Evolutionary conservation across 257 asterid genomes (phyloP).

Genomic region (Ilex aquifolium): DNA sequence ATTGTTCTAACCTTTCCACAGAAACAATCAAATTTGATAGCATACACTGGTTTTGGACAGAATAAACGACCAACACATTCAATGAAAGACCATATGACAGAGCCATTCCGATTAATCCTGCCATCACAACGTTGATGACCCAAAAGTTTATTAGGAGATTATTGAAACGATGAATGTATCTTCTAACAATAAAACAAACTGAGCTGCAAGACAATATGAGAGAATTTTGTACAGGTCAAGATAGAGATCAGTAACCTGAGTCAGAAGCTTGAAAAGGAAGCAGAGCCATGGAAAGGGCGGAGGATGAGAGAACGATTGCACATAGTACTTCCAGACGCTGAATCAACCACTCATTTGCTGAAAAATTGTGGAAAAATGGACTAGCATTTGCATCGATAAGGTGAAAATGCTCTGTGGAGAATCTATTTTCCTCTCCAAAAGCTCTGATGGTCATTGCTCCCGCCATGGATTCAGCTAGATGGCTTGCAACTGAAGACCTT

Average conservation of each 20-base stretch:
- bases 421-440: constrained; percentile 30
- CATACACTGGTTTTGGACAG: constrained; percentile 22
- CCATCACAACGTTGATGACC: background rate
- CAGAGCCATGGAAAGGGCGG: constrained; percentile 25
- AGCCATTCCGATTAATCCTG: constrained; percentile 40
- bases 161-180: too few species aligned
- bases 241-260: constrained; percentile 18
- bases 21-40: constrained; percentile 30
- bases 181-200: too few species aligned
- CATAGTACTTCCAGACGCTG: constrained; percentile 29
- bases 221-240: background rate
- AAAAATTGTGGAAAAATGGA: constrained; percentile 25
- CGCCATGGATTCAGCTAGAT: constrained; percentile 32
- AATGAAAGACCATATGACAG: constrained; percentile 34
- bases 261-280: constrained; percentile 21
- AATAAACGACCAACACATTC: constrained; percentile 16
- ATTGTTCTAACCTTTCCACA: constrained; percentile 31
- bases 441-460: constrained; percentile 38
- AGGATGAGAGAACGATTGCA: constrained; percentile 31
- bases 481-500: constrained; percentile 30
- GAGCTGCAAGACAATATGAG: too few species aligned
- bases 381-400: constrained; percentile 27
- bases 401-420: constrained; percentile 18
- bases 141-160: too few species aligned
- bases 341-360: constrained; percentile 39